A percentile compares a stretch with the other conserved stretches of the same genome.
Evolutionary conservation across 352 stramenopile genomes (phyloP).

Genomic region (Phytophthora cryptogea): DNA sequence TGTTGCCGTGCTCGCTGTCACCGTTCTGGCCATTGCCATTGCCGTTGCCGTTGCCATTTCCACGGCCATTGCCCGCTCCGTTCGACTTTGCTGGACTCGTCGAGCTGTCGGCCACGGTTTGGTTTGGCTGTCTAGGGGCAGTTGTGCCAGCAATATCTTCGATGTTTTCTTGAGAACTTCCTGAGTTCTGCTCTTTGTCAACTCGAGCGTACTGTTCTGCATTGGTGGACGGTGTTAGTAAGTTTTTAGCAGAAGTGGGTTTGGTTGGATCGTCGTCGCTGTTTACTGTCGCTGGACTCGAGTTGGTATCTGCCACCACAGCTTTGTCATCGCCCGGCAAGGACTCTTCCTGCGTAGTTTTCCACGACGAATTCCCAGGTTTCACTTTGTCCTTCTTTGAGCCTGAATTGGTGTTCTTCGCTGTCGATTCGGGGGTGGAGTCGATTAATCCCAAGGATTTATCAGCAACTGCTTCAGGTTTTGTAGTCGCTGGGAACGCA

Average conservation of each 20-base stretch:
- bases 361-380: neutral
- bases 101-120: too few relatives aligned
- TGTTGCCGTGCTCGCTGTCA: neutral
- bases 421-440: neutral
- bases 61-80: neutral
- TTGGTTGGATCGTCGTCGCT: too few relatives aligned
- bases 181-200: too few relatives aligned
- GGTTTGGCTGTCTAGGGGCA: too few relatives aligned
- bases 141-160: too few relatives aligned
- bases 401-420: neutral
- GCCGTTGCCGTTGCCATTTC: neutral
- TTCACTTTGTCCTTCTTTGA: neutral
- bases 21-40: slow-evolving; percentile 3
- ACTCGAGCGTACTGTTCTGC: too few relatives aligned
- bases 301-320: neutral
- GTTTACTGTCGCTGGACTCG: too few relatives aligned
- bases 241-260: too few relatives aligned
- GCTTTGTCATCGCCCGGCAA: neutral
- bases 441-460: neutral
- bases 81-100: neutral
- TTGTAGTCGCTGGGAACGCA: neutral
- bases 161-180: too few relatives aligned
- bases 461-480: neutral
- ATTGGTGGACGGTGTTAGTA: too few relatives aligned
- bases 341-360: neutral